Evolutionary conservation across 495 filamentous ascomycete species (phyloP).

Genomic region (Trichoderma reesei): DNA sequence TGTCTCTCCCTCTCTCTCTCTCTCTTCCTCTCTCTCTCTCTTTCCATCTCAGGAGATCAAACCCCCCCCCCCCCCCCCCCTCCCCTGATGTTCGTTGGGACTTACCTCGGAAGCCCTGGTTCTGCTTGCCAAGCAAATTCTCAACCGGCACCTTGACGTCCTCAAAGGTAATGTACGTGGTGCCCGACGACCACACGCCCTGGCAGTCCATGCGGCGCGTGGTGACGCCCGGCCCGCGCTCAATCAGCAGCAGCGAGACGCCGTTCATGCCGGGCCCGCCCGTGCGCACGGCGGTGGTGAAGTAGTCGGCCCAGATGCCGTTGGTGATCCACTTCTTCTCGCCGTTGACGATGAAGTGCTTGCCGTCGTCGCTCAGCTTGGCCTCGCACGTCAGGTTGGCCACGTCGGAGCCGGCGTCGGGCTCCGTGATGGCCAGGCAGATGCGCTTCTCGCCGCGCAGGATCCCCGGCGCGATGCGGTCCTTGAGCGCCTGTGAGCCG

Average conservation of each 20-base stretch:
- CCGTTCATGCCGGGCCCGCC: slow-evolving; percentile 82
- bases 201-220: slow-evolving; percentile 97
- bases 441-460: slow-evolving; percentile 90
- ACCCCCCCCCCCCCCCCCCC: too few relatives aligned
- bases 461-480: slow-evolving; percentile 67
- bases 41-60: too few relatives aligned
- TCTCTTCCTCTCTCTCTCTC: too few relatives aligned
- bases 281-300: slow-evolving; percentile 92
- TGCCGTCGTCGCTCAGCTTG: slow-evolving; percentile 84
- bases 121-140: slow-evolving; percentile 95
- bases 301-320: slow-evolving; percentile 93
- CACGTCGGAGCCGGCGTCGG: slow-evolving; percentile 61
- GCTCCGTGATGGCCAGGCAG: slow-evolving; percentile 53
- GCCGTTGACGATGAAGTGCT: slow-evolving; percentile 98
- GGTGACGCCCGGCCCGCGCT: slow-evolving; percentile 71
- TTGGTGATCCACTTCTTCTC: slow-evolving; percentile 99
- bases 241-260: slow-evolving; percentile 77
- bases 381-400: slow-evolving; percentile 93
- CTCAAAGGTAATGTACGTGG: slow-evolving; percentile 95
- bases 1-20: too few relatives aligned
- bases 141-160: slow-evolving; percentile 98
- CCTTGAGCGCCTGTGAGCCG: slow-evolving; percentile 80
- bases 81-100: slow-evolving; percentile 40
- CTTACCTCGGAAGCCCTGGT: slow-evolving; percentile 95
- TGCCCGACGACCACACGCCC: slow-evolving; percentile 89